A percentile compares a stretch with the other conserved stretches of the same genome.
Conservation (phyloP, 1,284 basidiomycete species). For the Golubevia pallescens region DNA sequence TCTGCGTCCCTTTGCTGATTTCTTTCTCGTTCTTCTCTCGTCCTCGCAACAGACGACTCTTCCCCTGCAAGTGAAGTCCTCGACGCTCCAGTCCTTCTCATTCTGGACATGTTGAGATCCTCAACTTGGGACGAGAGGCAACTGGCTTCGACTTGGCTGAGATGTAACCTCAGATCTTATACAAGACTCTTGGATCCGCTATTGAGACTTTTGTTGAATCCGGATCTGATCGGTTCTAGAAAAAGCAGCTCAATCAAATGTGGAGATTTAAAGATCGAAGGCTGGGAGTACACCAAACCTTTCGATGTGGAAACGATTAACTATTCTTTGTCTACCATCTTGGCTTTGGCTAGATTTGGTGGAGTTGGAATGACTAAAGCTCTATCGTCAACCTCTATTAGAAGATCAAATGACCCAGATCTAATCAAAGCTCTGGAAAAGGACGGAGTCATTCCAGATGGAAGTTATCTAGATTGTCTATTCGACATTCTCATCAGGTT, state of each 20-base stretch:
- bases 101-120: slow-evolving; percentile 75
- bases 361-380: slow-evolving; percentile 28
- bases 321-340: slow-evolving; percentile 31
- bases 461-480: slow-evolving; percentile 10
- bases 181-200: slow-evolving; percentile 39
- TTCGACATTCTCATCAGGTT: slow-evolving; percentile 1
- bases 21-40: slow-evolving; percentile 1
- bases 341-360: slow-evolving; percentile 29
- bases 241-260: too few species aligned
- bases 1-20: slow-evolving; percentile 1
- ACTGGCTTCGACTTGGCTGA: slow-evolving; percentile 41
- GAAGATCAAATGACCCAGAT: slow-evolving; percentile 1
- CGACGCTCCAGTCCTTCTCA: slow-evolving; percentile 82
- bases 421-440: not conserved
- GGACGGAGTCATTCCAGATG: not conserved
- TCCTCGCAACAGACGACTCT: slow-evolving; percentile 74
- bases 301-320: slow-evolving; percentile 37
- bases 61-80: slow-evolving; percentile 79
- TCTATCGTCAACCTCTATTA: slow-evolving; percentile 14
- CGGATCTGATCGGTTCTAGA: too few species aligned
- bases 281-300: slow-evolving; percentile 20
- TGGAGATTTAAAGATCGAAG: slow-evolving; percentile 2
- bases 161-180: slow-evolving; percentile 37
- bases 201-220: slow-evolving; percentile 21
- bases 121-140: slow-evolving; percentile 26